Conservation (phyloP, 2,329 filamentous ascomycete genomes). For the Fusarium palustre region DNA sequence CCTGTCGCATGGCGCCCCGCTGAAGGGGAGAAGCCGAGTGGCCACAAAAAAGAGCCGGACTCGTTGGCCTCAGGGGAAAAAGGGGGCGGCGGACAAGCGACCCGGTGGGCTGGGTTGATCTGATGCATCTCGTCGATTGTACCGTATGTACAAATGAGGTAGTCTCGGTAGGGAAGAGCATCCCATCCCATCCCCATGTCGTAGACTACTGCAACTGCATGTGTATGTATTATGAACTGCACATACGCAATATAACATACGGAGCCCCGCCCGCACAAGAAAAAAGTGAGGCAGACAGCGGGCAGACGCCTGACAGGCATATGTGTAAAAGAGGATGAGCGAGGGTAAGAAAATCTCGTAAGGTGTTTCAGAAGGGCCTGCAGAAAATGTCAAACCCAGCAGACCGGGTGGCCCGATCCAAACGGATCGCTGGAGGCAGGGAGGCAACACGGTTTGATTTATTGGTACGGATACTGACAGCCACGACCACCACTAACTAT, state of each 20-base stretch:
- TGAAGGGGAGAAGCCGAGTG: slow-evolving; percentile 48
- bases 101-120: slow-evolving; percentile 50
- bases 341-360: slow-evolving; percentile 18
- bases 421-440: slow-evolving; percentile 34
- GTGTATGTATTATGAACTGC: slow-evolving; percentile 4
- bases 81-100: slow-evolving; percentile 47
- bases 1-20: slow-evolving; percentile 48
- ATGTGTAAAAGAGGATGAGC: slow-evolving; percentile 2
- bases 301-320: slow-evolving; percentile 8
- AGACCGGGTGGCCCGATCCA: slow-evolving; percentile 39
- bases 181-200: slow-evolving; percentile 17
- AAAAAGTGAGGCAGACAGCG: slow-evolving; percentile 23
- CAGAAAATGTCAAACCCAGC: slow-evolving; percentile 30
- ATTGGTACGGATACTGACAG: not conserved
- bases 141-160: slow-evolving; percentile 32
- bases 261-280: slow-evolving; percentile 18
- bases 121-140: slow-evolving; percentile 46
- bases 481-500: not conserved
- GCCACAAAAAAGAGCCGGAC: slow-evolving; percentile 29
- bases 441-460: slow-evolving; percentile 22
- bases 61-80: slow-evolving; percentile 46
- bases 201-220: slow-evolving; percentile 22
- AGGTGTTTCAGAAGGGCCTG: slow-evolving; percentile 38
- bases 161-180: slow-evolving; percentile 29
- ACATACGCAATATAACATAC: slow-evolving; percentile 40